A percentile compares a stretch with the other conserved stretches of the same genome.
These are phyloP conservation scores for Orychophragmus violaceus DNA, from an alignment of 345 rosid species.

Conservation along the genomic window DNA sequence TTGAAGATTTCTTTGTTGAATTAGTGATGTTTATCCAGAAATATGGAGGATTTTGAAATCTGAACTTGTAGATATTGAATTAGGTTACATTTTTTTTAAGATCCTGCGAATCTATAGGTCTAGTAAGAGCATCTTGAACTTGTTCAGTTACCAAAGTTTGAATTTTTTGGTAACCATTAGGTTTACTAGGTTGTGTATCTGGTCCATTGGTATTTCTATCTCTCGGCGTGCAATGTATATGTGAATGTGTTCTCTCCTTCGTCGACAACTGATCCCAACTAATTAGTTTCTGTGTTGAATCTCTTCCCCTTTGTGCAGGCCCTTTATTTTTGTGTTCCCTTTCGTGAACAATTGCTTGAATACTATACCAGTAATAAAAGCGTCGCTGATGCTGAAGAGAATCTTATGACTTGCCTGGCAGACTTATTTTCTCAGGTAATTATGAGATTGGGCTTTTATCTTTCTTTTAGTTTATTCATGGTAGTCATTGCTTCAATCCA, in stretches of 20 bases:
- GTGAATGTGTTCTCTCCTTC: too few relatives aligned
- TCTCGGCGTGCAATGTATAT: too few relatives aligned
- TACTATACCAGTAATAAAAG: constrained; percentile 72
- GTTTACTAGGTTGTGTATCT: too few relatives aligned
- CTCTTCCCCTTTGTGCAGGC: constrained; percentile 50
- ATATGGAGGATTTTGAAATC: too few relatives aligned
- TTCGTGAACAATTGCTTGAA: constrained; percentile 96
- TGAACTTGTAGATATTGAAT: too few relatives aligned
- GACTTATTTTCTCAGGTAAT: constrained; percentile 90
- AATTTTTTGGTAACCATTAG: too few relatives aligned
- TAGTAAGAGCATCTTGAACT: too few relatives aligned
- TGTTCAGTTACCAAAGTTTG: too few relatives aligned
- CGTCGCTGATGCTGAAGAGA: constrained; percentile 77
- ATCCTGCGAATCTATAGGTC: too few relatives aligned
- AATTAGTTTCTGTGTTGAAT: neutral
- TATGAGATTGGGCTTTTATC: neutral
- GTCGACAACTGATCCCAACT: neutral
- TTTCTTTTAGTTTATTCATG: neutral
- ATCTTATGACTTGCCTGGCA: constrained; percentile 92
- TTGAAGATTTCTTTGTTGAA: neutral
- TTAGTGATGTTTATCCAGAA: too few relatives aligned
- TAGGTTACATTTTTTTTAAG: too few relatives aligned
- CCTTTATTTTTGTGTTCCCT: constrained; percentile 94
- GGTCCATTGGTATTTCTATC: too few relatives aligned
- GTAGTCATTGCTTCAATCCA: neutral